A percentile compares a stretch with the other conserved stretches of the same genome.
phyloP scores from a whole-genome alignment of 2,329 filamentous ascomycete genomes.

The Beauveria australis region DNA sequence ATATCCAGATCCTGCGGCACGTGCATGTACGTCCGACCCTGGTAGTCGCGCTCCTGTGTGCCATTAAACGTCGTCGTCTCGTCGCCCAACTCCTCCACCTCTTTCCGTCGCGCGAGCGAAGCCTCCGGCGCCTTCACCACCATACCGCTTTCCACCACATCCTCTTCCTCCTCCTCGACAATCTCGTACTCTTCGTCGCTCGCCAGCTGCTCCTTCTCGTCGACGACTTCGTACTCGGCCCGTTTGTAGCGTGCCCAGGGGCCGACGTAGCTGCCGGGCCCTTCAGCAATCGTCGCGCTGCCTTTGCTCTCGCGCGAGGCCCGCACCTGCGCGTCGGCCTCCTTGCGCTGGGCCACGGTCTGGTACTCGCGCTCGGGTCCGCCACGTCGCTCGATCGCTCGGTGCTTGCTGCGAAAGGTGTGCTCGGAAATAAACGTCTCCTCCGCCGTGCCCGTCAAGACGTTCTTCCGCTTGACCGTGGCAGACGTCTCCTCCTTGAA shows the following conservation, averaged over 20 bases:
- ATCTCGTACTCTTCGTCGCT: slow-evolving; percentile 74
- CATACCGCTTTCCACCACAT: slow-evolving; percentile 58
- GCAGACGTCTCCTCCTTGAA: slow-evolving; percentile 50
- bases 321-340: slow-evolving; percentile 57
- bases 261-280: slow-evolving; percentile 80
- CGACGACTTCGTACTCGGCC: slow-evolving; percentile 65
- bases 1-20: slow-evolving; percentile 84
- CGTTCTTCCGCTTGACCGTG: slow-evolving; percentile 66
- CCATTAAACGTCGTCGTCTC: slow-evolving; percentile 89
- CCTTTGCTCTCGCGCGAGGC: slow-evolving; percentile 80
- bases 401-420: slow-evolving; percentile 80
- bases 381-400: slow-evolving; percentile 65
- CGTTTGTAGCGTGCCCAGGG: slow-evolving; percentile 78
- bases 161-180: slow-evolving; percentile 69
- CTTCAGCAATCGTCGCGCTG: slow-evolving; percentile 74
- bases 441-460: slow-evolving; percentile 77
- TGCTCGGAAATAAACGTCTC: slow-evolving; percentile 87
- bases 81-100: slow-evolving; percentile 51
- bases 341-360: slow-evolving; percentile 54
- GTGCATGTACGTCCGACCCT: slow-evolving; percentile 96
- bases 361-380: slow-evolving; percentile 49
- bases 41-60: slow-evolving; percentile 77
- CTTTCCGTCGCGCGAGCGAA: slow-evolving; percentile 47
- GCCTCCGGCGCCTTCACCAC: slow-evolving; percentile 48
- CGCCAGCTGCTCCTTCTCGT: slow-evolving; percentile 64